Conservation (phyloP, 371 early-diverging fungal genomes). For the Saksenaea vasiformis region DNA sequence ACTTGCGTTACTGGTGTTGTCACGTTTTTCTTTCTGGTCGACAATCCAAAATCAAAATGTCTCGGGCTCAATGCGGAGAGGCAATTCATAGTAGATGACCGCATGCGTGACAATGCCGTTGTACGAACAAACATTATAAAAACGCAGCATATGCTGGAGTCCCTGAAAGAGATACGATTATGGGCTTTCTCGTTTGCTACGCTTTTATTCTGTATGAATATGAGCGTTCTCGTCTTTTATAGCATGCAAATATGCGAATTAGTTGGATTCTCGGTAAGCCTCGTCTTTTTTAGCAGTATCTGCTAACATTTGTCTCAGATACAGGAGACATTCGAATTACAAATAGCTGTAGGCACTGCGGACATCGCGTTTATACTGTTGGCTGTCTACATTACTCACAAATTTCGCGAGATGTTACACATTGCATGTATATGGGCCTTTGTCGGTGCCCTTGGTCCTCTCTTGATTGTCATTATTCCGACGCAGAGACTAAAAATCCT, state of each 20-base stretch:
- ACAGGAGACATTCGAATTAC: background rate
- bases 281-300: background rate
- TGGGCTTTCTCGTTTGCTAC: slow-evolving; percentile 31
- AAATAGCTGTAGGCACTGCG: slow-evolving; percentile 17
- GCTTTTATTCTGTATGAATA: slow-evolving; percentile 29
- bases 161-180: slow-evolving; percentile 28
- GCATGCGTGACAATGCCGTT: background rate
- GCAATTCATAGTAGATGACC: background rate
- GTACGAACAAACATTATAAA: slow-evolving; percentile 30
- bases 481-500: slow-evolving; percentile 22
- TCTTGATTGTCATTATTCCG: slow-evolving; percentile 33
- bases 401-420: slow-evolving; percentile 23
- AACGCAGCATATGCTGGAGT: slow-evolving; percentile 29
- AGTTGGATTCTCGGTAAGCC: slow-evolving; percentile 34
- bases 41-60: background rate
- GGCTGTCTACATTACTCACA: slow-evolving; percentile 15
- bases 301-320: background rate
- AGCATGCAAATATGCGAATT: slow-evolving; percentile 26
- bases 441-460: slow-evolving; percentile 33
- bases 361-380: slow-evolving; percentile 31
- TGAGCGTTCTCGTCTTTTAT: slow-evolving; percentile 35
- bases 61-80: background rate
- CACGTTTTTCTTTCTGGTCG: slow-evolving; percentile 1
- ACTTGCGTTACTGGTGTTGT: background rate
- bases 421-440: slow-evolving; percentile 23